Evolutionary conservation across 805 yeast species (phyloP), one percentile per base, ranked within the genome.

Genomic region (Yamadazyma ubonensis): DNA sequence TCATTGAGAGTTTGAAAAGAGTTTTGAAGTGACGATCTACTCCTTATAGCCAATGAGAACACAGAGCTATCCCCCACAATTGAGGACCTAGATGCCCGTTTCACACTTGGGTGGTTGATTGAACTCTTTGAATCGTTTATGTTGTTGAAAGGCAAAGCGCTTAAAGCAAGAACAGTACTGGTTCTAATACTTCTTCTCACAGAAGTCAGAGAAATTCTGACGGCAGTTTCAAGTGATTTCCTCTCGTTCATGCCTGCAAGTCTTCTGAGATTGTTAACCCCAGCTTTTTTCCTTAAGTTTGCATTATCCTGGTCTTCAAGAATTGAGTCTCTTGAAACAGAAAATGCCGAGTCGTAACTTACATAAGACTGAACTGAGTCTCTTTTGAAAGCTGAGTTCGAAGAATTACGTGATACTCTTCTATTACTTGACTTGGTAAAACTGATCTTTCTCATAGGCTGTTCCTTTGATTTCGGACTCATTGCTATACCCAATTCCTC

Each of bases 291-390:
- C 46, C 74, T 62, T 40, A 69, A 52, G 10, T 49, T 48, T 4
- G 50, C 58, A 17, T 43, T 46, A 29, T 42, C 42, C 2, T 23
- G 29, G 5, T 39, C 48, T 11, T 32, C 29, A 5, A 14, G 6
- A n/a, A 42, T 6, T 2, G 48, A 44, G 4, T 48, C 57, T 10
- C 44, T 45, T 2, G 59, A 47, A 12, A 57, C 43, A 6, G 83
- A 76, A 30, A 73, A 61, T 1, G 73, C 75, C 0, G 85, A 79
- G 52, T 80, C 84, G 45, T 80, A 81, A 28, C 83, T 76, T 34
- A 79, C 48, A 49, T 78, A 79, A 1, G 85, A 80, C 43, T 67
- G 67, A 2, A 58, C 49, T 1, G 79, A 72, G 22, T 63, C 65
- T 38, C 64, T 49, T 39, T 61, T 68, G 42, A 59, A 52, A 1